Percentiles rank a stretch among this genome's conserved stretches.
Evolutionary conservation across 2,329 filamentous ascomycete genomes (phyloP).

Genomic region (Fusarium sp.): DNA sequence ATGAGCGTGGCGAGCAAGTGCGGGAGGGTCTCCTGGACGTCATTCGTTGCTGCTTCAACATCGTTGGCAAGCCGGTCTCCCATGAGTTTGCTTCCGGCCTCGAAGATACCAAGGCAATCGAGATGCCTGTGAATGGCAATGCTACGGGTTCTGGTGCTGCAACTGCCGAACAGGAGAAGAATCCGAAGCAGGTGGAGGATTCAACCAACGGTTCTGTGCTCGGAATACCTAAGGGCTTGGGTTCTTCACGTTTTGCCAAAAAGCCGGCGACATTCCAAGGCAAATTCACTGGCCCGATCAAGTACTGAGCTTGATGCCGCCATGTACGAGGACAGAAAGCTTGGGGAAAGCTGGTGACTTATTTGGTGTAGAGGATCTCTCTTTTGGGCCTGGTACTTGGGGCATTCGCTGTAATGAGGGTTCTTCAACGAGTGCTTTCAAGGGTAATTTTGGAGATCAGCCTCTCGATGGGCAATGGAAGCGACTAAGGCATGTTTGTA

Average conservation of each 20-base stretch:
- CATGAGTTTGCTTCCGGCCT: neutral
- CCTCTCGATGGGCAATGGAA: neutral
- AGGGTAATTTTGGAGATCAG: neutral
- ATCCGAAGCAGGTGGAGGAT: neutral
- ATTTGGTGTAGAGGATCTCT: neutral
- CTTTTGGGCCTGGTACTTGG: neutral
- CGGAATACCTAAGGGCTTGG: conserved; percentile 16
- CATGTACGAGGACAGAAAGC: neutral
- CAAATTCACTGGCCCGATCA: conserved; percentile 23
- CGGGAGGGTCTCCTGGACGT: conserved; percentile 31
- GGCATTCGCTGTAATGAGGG: neutral
- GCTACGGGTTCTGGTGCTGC: neutral
- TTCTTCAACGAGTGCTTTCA: neutral
- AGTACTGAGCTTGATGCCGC: neutral
- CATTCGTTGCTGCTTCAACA: conserved; percentile 27
- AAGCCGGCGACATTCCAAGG: neutral
- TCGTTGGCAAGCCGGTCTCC: neutral
- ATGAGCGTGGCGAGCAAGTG: conserved; percentile 32
- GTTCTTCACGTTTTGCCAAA: conserved; percentile 28
- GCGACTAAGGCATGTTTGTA: conserved; percentile 13
- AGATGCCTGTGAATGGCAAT: neutral
- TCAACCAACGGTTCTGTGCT: neutral
- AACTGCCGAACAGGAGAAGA: neutral
- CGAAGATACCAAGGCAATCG: neutral
- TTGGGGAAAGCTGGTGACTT: neutral